These are phyloP conservation scores for Alnus rubra DNA, from an alignment of 306 rosid genomes.

Conservation along the genomic window DNA sequence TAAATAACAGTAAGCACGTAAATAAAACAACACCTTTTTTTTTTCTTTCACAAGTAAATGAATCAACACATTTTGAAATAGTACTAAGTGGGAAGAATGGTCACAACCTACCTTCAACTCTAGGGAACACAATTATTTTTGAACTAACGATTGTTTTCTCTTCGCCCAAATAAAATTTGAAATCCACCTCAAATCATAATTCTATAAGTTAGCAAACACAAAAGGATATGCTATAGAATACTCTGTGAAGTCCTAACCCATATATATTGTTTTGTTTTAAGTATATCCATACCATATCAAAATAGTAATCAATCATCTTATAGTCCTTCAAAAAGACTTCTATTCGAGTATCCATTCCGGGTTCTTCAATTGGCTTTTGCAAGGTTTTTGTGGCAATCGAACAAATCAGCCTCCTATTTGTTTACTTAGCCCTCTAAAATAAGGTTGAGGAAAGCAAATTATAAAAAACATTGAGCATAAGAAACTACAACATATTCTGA, in stretches of 20 bases:
- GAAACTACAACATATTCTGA: neutral
- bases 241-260: conserved; percentile 22
- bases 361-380: conserved; percentile 63
- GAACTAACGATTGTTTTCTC: conserved; percentile 82
- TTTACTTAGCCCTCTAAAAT: conserved; percentile 57
- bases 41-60: neutral
- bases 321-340: conserved; percentile 94
- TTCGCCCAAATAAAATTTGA: conserved; percentile 79
- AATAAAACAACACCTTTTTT: conserved; percentile 18
- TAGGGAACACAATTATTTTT: conserved; percentile 72
- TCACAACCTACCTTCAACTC: conserved; percentile 58
- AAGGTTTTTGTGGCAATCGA: conserved; percentile 69
- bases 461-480: conserved; percentile 16
- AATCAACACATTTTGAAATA: conserved; percentile 37
- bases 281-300: conserved; percentile 60
- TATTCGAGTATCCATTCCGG: conserved; percentile 72
- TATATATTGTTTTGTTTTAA: conserved; percentile 21
- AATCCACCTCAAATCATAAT: conserved; percentile 62
- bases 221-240: neutral
- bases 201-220: conserved; percentile 23
- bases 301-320: conserved; percentile 86
- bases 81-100: conserved; percentile 20
- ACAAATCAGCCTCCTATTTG: conserved; percentile 63
- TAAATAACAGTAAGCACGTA: conserved; percentile 7
- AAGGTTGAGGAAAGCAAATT: conserved; percentile 28